Base-by-base conservation (phyloP, 768 basidiomycete genomes). In the Dentipellis sp. region DNA sequence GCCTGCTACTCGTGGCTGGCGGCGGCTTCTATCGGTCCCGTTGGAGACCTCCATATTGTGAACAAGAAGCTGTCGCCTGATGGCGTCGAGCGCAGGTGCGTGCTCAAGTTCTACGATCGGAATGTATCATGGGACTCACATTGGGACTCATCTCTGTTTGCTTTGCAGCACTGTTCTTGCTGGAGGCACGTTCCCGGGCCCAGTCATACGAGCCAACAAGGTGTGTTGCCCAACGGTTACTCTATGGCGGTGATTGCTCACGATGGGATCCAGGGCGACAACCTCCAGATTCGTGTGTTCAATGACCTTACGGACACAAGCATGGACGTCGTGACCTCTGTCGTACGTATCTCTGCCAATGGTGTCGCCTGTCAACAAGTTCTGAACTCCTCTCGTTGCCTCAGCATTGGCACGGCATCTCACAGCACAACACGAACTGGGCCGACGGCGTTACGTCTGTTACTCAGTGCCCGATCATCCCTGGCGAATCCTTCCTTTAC, bases 361-460 rank as follows among this genome's bases (percentile, higher is more conserved):
- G 29, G 29, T 29, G 6, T 29, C 29, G 29, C 6, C 29, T 29
- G 3, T 29, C 29, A 29, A 29, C 5, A 5, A 48, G 42, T 38
- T 40, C 29, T 36, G 14, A 23, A 2, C 10, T 19, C 12, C 3
- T 35, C 3, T 14, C 12, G 3, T 19, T 47, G 22, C 11, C 37
- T 19, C 23, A 63, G 62, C 64, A 65, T 50, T 65, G 64, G 64
- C 64, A 65, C 56, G 64, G 64, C 4, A 16, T 65, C n/a, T 55
- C 57, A 53, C 63, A 64, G 55, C 37, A 54, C 2, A 16, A 10
- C 47, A 60, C 64, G 10, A 58, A 50, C 10, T 56, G 39, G 1
- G 59, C 37, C 17, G 63, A 64, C 45, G 63, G 63, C 11, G 23
- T 23, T 9, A 17, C 57, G 2, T 57, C 48, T 39, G 63, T 65